These are phyloP conservation scores for Euclidium syriacum DNA, from an alignment of 345 rosid genomes.

Conservation along the genomic window DNA sequence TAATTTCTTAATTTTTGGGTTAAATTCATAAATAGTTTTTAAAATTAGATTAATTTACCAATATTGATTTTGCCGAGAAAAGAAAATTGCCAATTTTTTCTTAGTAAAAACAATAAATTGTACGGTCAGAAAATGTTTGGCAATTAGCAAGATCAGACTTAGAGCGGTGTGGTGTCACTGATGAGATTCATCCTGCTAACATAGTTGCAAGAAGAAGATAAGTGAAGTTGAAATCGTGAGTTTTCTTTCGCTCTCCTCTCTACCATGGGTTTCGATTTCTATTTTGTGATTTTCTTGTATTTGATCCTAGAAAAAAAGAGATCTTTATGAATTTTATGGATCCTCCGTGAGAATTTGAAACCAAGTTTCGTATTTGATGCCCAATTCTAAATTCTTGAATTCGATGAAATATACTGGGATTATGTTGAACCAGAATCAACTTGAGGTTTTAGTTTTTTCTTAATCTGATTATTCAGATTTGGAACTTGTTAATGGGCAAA, in stretches of 20 bases:
- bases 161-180: not conserved
- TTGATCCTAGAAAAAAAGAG: not conserved
- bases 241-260: not conserved
- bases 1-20: too few relatives aligned
- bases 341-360: not conserved
- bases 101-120: too few relatives aligned
- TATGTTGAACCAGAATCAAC: not conserved
- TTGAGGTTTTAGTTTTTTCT: not conserved
- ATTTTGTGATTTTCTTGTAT: not conserved
- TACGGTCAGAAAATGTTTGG: not conserved
- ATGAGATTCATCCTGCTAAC: not conserved
- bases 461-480: not conserved
- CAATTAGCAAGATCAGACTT: not conserved
- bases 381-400: not conserved
- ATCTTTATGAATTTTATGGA: not conserved
- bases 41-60: too few relatives aligned
- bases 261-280: not conserved
- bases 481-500: not conserved
- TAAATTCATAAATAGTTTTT: too few relatives aligned
- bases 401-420: not conserved
- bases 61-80: too few relatives aligned
- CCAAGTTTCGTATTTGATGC: not conserved
- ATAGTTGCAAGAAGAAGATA: not conserved
- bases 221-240: constrained; percentile 2
- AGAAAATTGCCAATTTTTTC: too few relatives aligned